phyloP scores from a whole-genome alignment of 2,329 filamentous ascomycete genomes.

The Curvularia hawaiiensis region DNA sequence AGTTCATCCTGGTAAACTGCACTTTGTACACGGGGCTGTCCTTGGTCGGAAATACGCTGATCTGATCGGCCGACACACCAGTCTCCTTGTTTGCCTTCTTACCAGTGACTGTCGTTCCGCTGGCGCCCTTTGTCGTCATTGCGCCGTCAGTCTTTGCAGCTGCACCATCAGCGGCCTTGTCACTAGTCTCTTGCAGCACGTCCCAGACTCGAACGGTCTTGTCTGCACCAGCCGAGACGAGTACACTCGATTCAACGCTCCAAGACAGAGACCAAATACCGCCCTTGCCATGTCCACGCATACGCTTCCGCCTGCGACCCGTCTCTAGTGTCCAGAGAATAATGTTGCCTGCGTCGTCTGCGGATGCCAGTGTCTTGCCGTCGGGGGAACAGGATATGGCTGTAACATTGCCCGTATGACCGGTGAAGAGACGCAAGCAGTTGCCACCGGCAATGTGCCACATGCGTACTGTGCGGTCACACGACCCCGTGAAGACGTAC shows the following conservation, averaged over 20 bases:
- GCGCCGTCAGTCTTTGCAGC: conserved; percentile 57
- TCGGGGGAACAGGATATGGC: conserved; percentile 84
- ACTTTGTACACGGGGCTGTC: conserved; percentile 94
- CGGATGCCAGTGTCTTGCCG: conserved; percentile 89
- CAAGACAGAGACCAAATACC: conserved; percentile 94
- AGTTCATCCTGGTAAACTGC: conserved; percentile 92
- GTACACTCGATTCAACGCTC: conserved; percentile 87
- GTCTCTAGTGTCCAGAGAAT: conserved; percentile 93
- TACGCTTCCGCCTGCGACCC: conserved; percentile 85
- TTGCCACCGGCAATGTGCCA: conserved; percentile 90
- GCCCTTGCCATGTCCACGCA: conserved; percentile 90
- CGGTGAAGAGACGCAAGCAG: conserved; percentile 88
- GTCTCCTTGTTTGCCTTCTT: conserved; percentile 87
- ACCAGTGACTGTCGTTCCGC: conserved; percentile 47
- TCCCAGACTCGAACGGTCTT: conserved; percentile 96
- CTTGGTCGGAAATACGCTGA: conserved; percentile 94
- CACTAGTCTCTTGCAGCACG: conserved; percentile 71
- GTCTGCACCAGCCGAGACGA: conserved; percentile 90
- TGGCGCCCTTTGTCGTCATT: conserved; percentile 57
- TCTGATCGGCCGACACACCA: conserved; percentile 89
- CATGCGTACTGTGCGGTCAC: conserved; percentile 95
- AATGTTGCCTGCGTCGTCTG: conserved; percentile 86
- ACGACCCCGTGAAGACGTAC: conserved; percentile 91
- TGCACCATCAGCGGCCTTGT: conserved; percentile 57
- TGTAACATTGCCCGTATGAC: conserved; percentile 86